phyloP scores from a whole-genome alignment of 1,139 yeast genomes.

The Blastobotrys petasosporus region DNA sequence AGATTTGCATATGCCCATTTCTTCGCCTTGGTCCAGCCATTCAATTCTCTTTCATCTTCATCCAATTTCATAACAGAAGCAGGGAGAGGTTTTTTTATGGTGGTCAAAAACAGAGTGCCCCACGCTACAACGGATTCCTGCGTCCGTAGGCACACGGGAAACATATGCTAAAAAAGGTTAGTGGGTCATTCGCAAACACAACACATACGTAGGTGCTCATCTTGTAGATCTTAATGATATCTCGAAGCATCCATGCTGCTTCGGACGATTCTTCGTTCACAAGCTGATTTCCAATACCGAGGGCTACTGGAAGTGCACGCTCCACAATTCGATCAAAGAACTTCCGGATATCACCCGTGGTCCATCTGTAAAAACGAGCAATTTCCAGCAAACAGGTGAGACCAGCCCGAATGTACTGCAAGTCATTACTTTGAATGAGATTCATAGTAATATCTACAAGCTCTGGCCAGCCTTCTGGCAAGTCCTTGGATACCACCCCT shows the following conservation, averaged over 20 bases:
- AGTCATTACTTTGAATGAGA: conserved; percentile 50
- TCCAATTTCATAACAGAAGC: conserved; percentile 41
- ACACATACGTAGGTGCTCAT: conserved; percentile 51
- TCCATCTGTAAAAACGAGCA: conserved; percentile 73
- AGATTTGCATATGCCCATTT: conserved; percentile 89
- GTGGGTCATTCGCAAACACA: neutral
- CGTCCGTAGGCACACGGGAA: conserved; percentile 64
- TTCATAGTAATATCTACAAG: conserved; percentile 54
- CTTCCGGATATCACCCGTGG: conserved; percentile 52
- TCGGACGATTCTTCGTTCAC: conserved; percentile 42
- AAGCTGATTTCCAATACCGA: conserved; percentile 56
- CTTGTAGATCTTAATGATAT: conserved; percentile 73
- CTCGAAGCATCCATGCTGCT: conserved; percentile 71
- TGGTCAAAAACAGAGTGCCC: conserved; percentile 70
- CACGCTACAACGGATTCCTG: conserved; percentile 57
- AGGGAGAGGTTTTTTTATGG: conserved; percentile 60
- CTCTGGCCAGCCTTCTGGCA: conserved; percentile 64
- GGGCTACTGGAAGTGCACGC: conserved; percentile 62
- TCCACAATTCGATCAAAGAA: conserved; percentile 55
- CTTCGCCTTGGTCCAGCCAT: conserved; percentile 70
- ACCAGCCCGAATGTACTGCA: conserved; percentile 66
- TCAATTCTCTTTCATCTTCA: conserved; percentile 42
- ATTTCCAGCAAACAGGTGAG: conserved; percentile 70
- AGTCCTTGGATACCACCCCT: conserved; percentile 61
- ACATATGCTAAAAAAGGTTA: conserved; percentile 43